A percentile compares a stretch with the other conserved stretches of the same genome.
These are phyloP conservation scores for Cudoniella acicularis DNA, from an alignment of 495 filamentous ascomycete species.

Conservation along the genomic window DNA sequence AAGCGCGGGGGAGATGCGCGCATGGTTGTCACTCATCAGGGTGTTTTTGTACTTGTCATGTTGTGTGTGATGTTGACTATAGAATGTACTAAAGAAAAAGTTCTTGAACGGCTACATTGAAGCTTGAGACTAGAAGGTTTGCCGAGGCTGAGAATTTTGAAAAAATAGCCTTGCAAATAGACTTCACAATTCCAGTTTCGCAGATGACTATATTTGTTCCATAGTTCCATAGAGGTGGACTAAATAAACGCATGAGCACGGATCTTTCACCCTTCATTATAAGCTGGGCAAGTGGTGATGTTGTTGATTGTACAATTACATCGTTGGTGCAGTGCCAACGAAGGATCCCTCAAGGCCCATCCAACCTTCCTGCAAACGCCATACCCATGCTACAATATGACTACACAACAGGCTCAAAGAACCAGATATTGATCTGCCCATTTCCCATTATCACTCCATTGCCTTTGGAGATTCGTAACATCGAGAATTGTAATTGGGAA, in stretches of 20 bases:
- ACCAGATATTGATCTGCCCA: background rate
- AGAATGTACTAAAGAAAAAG: too few species aligned
- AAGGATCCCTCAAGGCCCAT: background rate
- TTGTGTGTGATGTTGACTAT: slow-evolving; percentile 2
- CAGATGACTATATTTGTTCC: too few species aligned
- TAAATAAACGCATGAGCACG: too few species aligned
- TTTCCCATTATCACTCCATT: background rate
- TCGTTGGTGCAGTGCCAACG: background rate
- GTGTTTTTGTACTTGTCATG: slow-evolving; percentile 11
- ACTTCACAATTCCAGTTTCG: too few species aligned
- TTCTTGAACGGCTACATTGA: background rate
- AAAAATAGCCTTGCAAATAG: background rate
- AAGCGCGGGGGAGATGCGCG: slow-evolving; percentile 52
- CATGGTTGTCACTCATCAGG: slow-evolving; percentile 29
- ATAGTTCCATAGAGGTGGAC: too few species aligned
- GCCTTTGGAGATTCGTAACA: background rate
- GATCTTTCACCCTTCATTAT: too few species aligned
- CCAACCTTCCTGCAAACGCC: slow-evolving; percentile 12
- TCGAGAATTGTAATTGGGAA: background rate
- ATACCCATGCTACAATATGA: slow-evolving; percentile 15
- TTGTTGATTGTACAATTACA: slow-evolving; percentile 14
- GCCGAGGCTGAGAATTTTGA: slow-evolving; percentile 15
- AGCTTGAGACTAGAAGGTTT: slow-evolving; percentile 1
- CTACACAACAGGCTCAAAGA: background rate
- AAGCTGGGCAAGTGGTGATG: slow-evolving; percentile 21